A percentile compares a stretch with the other conserved stretches of the same genome.
These are phyloP conservation scores for Lepidium africanum DNA, from an alignment of 345 rosid genomes.

Conservation along the genomic window DNA sequence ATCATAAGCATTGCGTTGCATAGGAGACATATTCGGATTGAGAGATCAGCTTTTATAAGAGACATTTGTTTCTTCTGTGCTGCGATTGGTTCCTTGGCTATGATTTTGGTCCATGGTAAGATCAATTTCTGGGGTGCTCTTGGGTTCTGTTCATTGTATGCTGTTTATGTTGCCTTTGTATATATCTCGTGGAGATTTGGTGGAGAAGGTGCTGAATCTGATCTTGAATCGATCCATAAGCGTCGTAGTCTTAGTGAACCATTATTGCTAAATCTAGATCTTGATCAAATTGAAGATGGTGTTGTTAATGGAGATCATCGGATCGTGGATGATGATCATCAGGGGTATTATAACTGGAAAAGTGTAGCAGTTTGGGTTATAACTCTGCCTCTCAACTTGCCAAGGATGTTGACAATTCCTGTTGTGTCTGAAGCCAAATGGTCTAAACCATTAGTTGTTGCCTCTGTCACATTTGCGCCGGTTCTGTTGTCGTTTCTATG, in stretches of 20 bases:
- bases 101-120: conserved; percentile 46
- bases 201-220: conserved; percentile 20
- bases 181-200: conserved; percentile 35
- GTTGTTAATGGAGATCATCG: conserved; percentile 1
- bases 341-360: conserved; percentile 17
- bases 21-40: conserved; percentile 37
- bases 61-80: conserved; percentile 66
- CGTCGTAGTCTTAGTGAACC: conserved; percentile 23
- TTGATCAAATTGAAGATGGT: not conserved
- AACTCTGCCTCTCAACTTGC: conserved; percentile 70
- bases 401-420: conserved; percentile 81
- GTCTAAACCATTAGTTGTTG: conserved; percentile 73
- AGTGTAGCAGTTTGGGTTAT: conserved; percentile 32
- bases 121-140: conserved; percentile 57
- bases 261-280: conserved; percentile 8
- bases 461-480: conserved; percentile 65
- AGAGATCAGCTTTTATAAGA: conserved; percentile 59
- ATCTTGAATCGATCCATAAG: conserved; percentile 24
- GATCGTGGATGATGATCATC: not conserved
- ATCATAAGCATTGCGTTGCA: conserved; percentile 43
- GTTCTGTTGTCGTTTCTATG: conserved; percentile 50
- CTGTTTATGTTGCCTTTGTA: conserved; percentile 52
- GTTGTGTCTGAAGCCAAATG: conserved; percentile 56
- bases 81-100: conserved; percentile 48
- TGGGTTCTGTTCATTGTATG: conserved; percentile 51